phyloP scores from a whole-genome alignment of 1,284 basidiomycete species.

The Puccinia horiana region DNA sequence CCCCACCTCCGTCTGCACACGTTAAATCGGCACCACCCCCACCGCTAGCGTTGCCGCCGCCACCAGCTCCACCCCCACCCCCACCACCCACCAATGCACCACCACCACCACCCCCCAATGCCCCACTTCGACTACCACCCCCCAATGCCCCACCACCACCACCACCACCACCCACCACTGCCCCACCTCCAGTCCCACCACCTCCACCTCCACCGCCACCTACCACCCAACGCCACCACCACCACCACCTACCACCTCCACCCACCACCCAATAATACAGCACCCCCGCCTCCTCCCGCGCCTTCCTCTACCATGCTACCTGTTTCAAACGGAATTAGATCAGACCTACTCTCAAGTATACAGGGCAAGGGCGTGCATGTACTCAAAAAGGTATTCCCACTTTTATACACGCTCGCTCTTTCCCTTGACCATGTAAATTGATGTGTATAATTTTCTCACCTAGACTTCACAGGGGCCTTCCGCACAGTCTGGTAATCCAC shows the following conservation, averaged over 20 bases:
- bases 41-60: neutral
- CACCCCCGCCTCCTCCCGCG: constrained; percentile 57
- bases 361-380: constrained; percentile 71
- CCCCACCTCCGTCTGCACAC: constrained; percentile 15
- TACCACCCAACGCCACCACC: constrained; percentile 53
- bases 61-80: constrained; percentile 13
- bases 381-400: constrained; percentile 67
- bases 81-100: constrained; percentile 25
- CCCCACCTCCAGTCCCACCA: constrained; percentile 26
- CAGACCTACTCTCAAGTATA: constrained; percentile 69
- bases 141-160: neutral
- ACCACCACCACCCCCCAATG: constrained; percentile 15
- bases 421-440: no score
- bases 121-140: constrained; percentile 32
- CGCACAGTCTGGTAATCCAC: neutral
- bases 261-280: constrained; percentile 54
- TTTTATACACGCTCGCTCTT: neutral
- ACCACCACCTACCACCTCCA: constrained; percentile 59
- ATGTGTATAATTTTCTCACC: neutral
- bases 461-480: constrained; percentile 34
- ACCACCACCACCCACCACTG: constrained; percentile 15
- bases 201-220: constrained; percentile 46
- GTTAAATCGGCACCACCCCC: neutral
- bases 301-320: constrained; percentile 5
- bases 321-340: constrained; percentile 49